These are phyloP conservation scores for Haematococcus sp. DNA, from an alignment of 139 green algal genomes.

Conservation along the genomic window DNA sequence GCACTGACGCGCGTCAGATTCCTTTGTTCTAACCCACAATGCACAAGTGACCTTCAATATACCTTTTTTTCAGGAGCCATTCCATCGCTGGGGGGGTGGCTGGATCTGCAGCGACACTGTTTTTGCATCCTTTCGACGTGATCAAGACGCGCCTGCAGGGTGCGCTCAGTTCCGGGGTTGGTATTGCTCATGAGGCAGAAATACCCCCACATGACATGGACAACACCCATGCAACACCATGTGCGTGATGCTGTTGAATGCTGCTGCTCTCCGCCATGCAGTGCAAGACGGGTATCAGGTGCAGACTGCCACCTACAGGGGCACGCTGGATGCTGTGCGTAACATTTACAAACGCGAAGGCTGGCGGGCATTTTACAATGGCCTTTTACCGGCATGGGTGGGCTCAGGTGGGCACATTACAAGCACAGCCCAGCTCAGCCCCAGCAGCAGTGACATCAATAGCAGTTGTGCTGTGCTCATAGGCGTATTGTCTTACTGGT, in stretches of 20 bases:
- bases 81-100: conserved; percentile 69
- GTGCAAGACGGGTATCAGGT: conserved; percentile 68
- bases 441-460: no score
- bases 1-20: no score
- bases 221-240: no score
- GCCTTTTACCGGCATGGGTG: conserved; percentile 70
- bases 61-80: conserved; percentile 69
- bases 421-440: no score
- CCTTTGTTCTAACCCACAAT: no score
- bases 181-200: no score
- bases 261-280: no score
- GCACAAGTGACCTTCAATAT: no score
- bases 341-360: conserved; percentile 68
- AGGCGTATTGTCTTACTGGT: no score
- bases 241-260: no score
- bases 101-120: conserved; percentile 61
- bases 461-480: no score
- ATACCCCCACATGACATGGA: no score
- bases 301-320: conserved; percentile 44
- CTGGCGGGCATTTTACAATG: conserved; percentile 72
- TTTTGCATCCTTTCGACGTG: conserved; percentile 87
- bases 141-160: conserved; percentile 87
- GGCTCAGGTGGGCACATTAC: conserved; percentile 55
- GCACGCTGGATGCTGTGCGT: conserved; percentile 60
- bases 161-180: background rate